Evolutionary conservation across 208 protist species (phyloP).

Genomic region (Trichomonas tenax): DNA sequence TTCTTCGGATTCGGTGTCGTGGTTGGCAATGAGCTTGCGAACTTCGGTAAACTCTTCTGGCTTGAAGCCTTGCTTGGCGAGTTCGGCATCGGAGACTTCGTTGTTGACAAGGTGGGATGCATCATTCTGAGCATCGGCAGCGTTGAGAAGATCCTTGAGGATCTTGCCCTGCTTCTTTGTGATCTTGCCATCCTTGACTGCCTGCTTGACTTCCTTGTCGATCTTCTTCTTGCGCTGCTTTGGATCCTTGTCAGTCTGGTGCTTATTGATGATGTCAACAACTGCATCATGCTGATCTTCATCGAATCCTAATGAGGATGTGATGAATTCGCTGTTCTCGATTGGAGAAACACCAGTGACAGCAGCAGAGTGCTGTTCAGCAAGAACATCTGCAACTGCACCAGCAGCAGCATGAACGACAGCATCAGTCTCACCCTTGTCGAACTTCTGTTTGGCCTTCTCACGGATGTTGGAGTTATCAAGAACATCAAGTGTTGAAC

Average conservation of each 20-base stretch:
- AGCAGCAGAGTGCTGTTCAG: background rate
- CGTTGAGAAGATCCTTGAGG: background rate
- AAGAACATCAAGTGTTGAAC: background rate
- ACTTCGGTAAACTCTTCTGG: background rate
- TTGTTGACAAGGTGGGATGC: background rate
- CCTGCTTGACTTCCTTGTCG: background rate
- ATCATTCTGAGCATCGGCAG: background rate
- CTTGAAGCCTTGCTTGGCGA: background rate
- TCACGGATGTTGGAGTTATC: background rate
- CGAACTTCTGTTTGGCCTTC: background rate
- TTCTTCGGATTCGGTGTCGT: background rate
- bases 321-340: background rate
- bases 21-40: background rate
- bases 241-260: background rate
- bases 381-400: background rate
- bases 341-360: background rate
- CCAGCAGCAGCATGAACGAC: background rate
- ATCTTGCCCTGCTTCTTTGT: background rate
- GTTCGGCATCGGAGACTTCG: background rate
- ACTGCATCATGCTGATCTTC: background rate
- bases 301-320: background rate
- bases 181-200: background rate
- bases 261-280: background rate
- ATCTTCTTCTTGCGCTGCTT: background rate
- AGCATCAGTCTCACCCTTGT: background rate